Evolutionary conservation across 768 basidiomycete genomes (phyloP), one percentile per base, ranked within the genome.

Genomic region (Tulasnella sp.): DNA sequence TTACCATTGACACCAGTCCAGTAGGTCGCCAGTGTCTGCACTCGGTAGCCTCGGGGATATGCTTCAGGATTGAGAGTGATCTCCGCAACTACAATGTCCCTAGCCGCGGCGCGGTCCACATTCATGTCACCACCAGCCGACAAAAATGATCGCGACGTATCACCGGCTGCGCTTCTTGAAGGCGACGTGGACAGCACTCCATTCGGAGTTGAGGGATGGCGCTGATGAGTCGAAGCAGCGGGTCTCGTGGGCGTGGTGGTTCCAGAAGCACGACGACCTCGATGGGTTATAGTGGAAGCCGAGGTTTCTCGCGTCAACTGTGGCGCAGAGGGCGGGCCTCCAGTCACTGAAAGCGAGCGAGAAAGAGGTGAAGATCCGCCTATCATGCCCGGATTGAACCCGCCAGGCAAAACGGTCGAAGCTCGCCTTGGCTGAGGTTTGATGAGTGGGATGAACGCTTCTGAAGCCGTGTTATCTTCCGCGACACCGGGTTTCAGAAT

Each of bases 31-130:
- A 27, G 12, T 44, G 82, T 66, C 2, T 67, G 62, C 25, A 87
- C 74, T 25, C 76, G 73, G 62, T 88, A 91, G n/a, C 88, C 88
- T 43, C 78, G 76, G 0, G 84, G 80, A 70, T 87, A 92, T 60
- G 87, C 73, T 68, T 84, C 85, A 56, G 86, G 82, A 70, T 92
- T 89, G 25, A 91, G 76, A 25, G 91, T 78, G 29, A 92, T 67
- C 70, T 94, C 92, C 1, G 80, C 80, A 17, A 92, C 80, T 19
- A 91, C 70, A 48, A 91, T 70, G 68, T 94, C 89, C 53, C 55
- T 43, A 1, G 25, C 30, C 15, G 21, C 27, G 25, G n/a, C 29
- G 21, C 52, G 52, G 11, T 56, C 54, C 3, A 21, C 9, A 38
- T 29, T 44, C 25, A 11, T 25, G 27, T 56, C 54, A 19, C 8